Evolutionary conservation across 768 basidiomycete species (phyloP), one percentile per base, ranked within the genome.

Genomic region (Pleurotus cornucopiae): DNA sequence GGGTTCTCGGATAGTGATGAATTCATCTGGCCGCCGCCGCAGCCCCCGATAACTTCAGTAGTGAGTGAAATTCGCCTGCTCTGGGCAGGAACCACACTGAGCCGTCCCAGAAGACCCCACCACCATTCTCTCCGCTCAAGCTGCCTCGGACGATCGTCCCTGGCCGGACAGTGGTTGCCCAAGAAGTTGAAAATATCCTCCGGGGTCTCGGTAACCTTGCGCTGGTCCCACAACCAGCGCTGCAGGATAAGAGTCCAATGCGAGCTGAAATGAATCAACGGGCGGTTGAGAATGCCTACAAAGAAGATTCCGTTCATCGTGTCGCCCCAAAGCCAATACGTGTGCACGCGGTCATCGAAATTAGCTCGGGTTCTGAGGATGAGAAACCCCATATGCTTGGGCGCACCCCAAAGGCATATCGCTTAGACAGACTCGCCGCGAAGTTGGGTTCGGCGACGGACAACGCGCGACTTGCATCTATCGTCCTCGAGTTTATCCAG

Each of bases 21-120:
- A 23, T 88, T 91, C 61, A 72, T 89, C 40, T 91, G 89, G 89
- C 88, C 88, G 2, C 84, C 87, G 9, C 79, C 78, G n/a, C 69
- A 67, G 46, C 69, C 71, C 70, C 52, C 52, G 68, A 64, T 16
- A 30, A 43, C 48, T n/a, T 30, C 34, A n/a, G 11, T 40, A 45
- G 54, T 56, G 37, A 13, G 37, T 44, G 44, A 23, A 13, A 6
- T 39, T n/a, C 7, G 16, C 30, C 11, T 34, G 3, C 9, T 34
- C 30, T 34, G 9, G 7, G 7, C 4, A 9, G 30, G 11, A 34
- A 34, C 30, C 7, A 34, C 30, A 11, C 7, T 34, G 9, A 34
- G 30, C 21, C 11, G 18, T 3, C 6, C 37, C 20, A 43, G 7
- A 30, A 37, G 43, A 23, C 23, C 37, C 46, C 55, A 38, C 37